Evolutionary conservation across 1,284 basidiomycete species (phyloP), one percentile per base, ranked within the genome.

Genomic region (Austroboletus niveus): DNA sequence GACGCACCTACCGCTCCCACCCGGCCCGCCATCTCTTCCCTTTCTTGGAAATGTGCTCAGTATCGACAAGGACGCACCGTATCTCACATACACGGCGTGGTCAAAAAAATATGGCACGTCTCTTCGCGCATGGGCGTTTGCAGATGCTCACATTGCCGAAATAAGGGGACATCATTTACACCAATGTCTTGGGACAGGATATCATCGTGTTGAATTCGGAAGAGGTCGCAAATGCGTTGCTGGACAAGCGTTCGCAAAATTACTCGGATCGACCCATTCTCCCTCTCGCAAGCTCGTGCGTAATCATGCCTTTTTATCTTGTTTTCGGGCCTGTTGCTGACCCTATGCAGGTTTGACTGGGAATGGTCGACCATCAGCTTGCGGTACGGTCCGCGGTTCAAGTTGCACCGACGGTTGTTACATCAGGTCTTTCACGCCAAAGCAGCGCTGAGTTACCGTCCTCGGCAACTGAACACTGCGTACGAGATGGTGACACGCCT

Each of bases 191-290:
- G 22, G 42, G 40, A 11, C 48, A 56, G 34, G 48, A 61, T 3
- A 39, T 56, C 15, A 46, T 62, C 24, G 20, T 61, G 4, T 17
- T 65, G 22, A 59, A 59, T 48, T 55, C 61, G 34, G 53, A 63
- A 30, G 20, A 48, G 12, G 52, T 49, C 8, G 60, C 63, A 7
- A 35, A 32, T 3, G 51, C 42, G 0, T 24, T 65, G 34, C 48
- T 65, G 10, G 63, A 62, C 7, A 52, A 56, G 12, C 62, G 60
- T 8, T 65, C 63, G 1, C 4, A 41, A 32, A 61, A 40, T 14
- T 62, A 62, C n/a, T 65, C 61, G 5, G 61, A 63, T 38, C 42
- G 59, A 12, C 61, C 61, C 4, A 8, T 20, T 10, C 38, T 59
- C 17, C 24, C 47, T 10, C 17, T 31, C 35, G 47, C 44, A 8